phyloP scores from a whole-genome alignment of 2,329 filamentous ascomycete species.

The Aureobasidium uvarum region DNA sequence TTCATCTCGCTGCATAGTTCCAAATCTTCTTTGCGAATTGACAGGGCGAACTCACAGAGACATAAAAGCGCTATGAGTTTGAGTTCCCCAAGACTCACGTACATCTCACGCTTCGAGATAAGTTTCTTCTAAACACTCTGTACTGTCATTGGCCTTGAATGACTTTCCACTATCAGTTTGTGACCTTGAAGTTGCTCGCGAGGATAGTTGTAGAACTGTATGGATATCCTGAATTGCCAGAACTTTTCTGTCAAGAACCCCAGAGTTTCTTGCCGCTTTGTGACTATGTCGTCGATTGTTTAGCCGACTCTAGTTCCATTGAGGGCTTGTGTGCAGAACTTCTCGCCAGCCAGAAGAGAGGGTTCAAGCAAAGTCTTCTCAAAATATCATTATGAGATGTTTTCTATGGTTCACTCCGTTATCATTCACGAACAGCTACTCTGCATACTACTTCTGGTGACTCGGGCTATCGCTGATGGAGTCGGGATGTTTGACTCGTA shows the following conservation, averaged over 20 bases:
- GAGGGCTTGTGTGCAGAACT: background rate
- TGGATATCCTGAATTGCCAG: background rate
- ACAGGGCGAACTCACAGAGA: background rate
- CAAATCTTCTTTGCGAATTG: background rate
- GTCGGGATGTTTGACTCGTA: background rate
- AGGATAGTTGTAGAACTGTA: background rate
- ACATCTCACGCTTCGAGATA: background rate
- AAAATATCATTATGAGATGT: background rate
- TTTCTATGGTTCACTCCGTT: background rate
- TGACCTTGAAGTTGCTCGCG: background rate
- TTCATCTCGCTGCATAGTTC: background rate
- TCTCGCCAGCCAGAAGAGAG: background rate
- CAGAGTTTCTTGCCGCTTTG: background rate
- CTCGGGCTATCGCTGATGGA: background rate
- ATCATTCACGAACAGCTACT: background rate
- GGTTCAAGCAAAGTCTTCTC: background rate
- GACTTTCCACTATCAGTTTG: background rate
- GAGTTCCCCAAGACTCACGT: background rate
- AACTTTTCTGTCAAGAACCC: background rate
- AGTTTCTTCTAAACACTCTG: background rate
- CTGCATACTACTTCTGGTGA: background rate
- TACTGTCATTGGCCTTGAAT: background rate
- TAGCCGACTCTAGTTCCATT: background rate
- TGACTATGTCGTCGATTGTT: background rate
- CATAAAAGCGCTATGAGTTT: background rate